Base-by-base conservation (phyloP, 1,139 yeast genomes). In the Nematodospora anomalae region DNA sequence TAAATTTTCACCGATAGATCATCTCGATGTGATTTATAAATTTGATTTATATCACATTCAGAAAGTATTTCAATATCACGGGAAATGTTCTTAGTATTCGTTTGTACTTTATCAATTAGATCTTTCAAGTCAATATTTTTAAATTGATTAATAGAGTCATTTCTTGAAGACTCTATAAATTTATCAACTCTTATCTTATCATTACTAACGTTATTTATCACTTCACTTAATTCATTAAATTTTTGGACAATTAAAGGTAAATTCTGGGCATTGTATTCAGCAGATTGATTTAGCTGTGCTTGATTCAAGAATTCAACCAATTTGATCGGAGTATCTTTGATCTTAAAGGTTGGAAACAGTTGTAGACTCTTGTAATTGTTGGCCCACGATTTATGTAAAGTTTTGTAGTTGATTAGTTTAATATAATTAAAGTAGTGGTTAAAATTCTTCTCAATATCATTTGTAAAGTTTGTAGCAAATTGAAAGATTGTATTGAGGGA, bases 401-500 rank as follows among this genome's bases (percentile, higher is more conserved):
- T 69, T 43, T 77, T 74, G 30, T 64, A 54, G 36, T 67, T 69
- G 22, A 82, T 55, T 15, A 71, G 53, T 35, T 63, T 64, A 33
- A 80, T 62, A 38, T 72, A 68, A 32, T 72, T 76, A 33, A 67
- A 61, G 30, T 76, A 71, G 15, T 65, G 70, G 38, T 71, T 69
- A 51, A 77, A 79, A 26, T 64, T 65, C 46, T 74, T 78, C 39
- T 78, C 81, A 27, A 76, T 62, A 36, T 74, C 76, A 44, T 58
- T 51, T 25, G 74, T 64, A 52, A 76, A 78, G 31, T 69, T 64
- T 21, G 77, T 71, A 30, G 79, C 71, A 53, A 82, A 82, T 49
- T 80, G 83, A 36, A 76, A 70, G 6, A 82, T 70, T 4, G 79
- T 74, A 41, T 69, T 74, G 26, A 82, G 58, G 12, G 84, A 70